phyloP scores from a whole-genome alignment of 2,329 filamentous ascomycete species.

The Colletotrichum sp. region DNA sequence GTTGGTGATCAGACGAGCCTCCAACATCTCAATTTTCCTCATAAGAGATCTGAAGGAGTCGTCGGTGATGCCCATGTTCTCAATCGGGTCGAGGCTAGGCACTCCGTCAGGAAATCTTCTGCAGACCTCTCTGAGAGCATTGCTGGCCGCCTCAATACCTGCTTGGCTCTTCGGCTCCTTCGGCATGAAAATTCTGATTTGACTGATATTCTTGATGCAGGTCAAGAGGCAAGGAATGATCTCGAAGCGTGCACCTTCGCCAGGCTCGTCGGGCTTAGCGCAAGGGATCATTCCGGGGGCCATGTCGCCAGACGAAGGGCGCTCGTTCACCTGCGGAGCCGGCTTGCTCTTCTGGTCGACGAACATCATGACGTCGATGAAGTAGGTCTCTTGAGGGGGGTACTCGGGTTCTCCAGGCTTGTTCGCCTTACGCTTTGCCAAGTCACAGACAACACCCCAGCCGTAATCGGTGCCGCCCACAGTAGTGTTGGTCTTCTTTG shows the following conservation, averaged over 20 bases:
- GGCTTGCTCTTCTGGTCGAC: conserved; percentile 57
- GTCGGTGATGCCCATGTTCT: conserved; percentile 94
- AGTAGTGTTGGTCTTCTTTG: conserved; percentile 45
- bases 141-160: conserved; percentile 71
- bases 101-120: conserved; percentile 92
- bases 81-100: conserved; percentile 87
- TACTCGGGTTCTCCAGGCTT: conserved; percentile 74
- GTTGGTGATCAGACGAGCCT: conserved; percentile 87
- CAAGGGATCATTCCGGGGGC: conserved; percentile 70
- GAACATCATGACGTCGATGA: conserved; percentile 82
- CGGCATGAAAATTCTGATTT: conserved; percentile 83
- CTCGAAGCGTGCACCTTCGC: conserved; percentile 66
- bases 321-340: conserved; percentile 39
- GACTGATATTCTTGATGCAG: conserved; percentile 83
- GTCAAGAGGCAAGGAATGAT: conserved; percentile 86
- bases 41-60: conserved; percentile 93
- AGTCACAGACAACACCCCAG: conserved; percentile 89
- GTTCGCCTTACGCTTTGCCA: conserved; percentile 66
- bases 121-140: conserved; percentile 78
- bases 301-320: conserved; percentile 48
- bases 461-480: conserved; percentile 77
- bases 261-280: conserved; percentile 61
- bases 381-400: conserved; percentile 76
- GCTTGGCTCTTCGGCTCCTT: conserved; percentile 73
- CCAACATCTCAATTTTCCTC: conserved; percentile 94